phyloP scores from a whole-genome alignment of 176 grass and related monocot genomes.

The Oryza punctata region DNA sequence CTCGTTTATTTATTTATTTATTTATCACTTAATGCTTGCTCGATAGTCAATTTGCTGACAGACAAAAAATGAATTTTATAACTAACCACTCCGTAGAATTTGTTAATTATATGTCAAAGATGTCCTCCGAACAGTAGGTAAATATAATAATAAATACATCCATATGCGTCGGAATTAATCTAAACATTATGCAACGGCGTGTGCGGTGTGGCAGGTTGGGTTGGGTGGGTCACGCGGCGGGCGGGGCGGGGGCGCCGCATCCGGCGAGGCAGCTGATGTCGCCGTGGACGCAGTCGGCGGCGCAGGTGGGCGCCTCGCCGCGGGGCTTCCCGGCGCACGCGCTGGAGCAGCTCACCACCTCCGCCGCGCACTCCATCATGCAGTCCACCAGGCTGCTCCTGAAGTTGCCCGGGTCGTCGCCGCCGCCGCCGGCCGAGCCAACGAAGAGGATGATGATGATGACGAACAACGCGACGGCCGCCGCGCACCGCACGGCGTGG shows the following conservation, averaged over 20 bases:
- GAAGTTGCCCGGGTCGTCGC: neutral
- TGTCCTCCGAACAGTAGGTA: too few relatives aligned
- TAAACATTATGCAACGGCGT: too few relatives aligned
- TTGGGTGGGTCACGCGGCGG: neutral
- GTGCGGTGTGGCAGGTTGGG: too few relatives aligned
- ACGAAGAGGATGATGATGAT: neutral
- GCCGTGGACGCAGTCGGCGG: constrained; percentile 29
- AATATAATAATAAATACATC: too few relatives aligned
- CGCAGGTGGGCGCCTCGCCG: constrained; percentile 32
- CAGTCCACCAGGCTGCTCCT: neutral
- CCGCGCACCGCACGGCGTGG: neutral
- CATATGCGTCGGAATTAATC: too few relatives aligned
- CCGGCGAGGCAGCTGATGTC: constrained; percentile 20
- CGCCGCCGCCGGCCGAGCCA: neutral
- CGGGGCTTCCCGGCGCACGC: constrained; percentile 1
- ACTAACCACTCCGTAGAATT: too few relatives aligned
- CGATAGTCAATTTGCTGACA: too few relatives aligned
- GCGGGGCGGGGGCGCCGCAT: constrained; percentile 2
- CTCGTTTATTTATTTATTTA: too few relatives aligned
- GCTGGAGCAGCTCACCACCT: constrained; percentile 27
- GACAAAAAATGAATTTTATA: too few relatives aligned
- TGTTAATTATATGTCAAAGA: too few relatives aligned
- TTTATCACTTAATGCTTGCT: too few relatives aligned
- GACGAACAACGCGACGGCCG: neutral
- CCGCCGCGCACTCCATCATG: constrained; percentile 22